Percentiles rank a stretch among this genome's conserved stretches.
phyloP scores from a whole-genome alignment of 192 early-diverging fungal species.

The Endogone sp. region DNA sequence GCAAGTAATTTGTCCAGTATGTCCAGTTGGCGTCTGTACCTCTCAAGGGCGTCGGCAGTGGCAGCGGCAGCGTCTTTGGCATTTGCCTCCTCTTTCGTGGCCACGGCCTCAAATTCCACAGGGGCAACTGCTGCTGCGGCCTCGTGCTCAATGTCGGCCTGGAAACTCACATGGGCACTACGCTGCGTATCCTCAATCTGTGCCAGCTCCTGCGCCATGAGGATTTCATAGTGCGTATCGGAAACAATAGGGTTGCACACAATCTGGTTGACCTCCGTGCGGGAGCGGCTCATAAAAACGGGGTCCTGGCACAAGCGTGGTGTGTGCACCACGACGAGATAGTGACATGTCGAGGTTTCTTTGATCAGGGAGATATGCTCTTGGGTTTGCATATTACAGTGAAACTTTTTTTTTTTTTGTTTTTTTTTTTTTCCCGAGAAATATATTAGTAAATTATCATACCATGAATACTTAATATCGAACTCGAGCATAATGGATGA shows the following conservation, averaged over 20 bases:
- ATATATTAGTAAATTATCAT: too few species aligned
- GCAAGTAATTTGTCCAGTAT: background rate
- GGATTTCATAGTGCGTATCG: constrained; percentile 38
- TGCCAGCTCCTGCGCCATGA: constrained; percentile 5
- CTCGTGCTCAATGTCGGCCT: too few species aligned
- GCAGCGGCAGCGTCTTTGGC: constrained; percentile 8
- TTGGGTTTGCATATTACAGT: constrained; percentile 52
- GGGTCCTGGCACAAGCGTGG: constrained; percentile 60
- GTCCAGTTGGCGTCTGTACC: background rate
- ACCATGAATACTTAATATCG: too few species aligned
- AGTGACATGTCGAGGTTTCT: constrained; percentile 64
- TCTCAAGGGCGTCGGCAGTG: background rate
- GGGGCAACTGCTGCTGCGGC: too few species aligned
- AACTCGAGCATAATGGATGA: too few species aligned
- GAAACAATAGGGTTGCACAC: constrained; percentile 53
- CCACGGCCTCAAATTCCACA: too few species aligned
- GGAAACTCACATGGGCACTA: too few species aligned
- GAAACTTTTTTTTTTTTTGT: too few species aligned
- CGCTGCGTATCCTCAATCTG: too few species aligned
- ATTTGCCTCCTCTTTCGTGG: constrained; percentile 6
- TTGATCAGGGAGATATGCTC: constrained; percentile 60
- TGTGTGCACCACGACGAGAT: constrained; percentile 69
- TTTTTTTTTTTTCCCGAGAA: too few species aligned
- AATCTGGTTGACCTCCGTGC: constrained; percentile 47
- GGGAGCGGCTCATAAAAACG: constrained; percentile 37